Evolutionary conservation across 495 filamentous ascomycete species (phyloP).

Genomic region (Xylaria palmicola): DNA sequence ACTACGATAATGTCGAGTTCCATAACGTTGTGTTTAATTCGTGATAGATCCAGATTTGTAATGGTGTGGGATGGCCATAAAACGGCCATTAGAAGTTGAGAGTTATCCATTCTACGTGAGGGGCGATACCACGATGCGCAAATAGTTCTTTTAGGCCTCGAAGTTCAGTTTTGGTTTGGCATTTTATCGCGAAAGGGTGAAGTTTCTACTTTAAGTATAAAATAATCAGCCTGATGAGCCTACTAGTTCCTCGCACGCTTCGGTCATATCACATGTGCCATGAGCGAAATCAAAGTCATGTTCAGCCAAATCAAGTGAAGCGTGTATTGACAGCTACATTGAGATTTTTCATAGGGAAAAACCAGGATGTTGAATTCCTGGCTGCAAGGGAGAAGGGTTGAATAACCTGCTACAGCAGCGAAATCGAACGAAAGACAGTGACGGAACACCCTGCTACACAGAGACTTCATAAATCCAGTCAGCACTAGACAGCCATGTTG

Average conservation of each 20-base stretch:
- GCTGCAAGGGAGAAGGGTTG: neutral
- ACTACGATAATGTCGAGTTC: neutral
- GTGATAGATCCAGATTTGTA: too few relatives aligned
- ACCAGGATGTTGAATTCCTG: slow-evolving; percentile 16
- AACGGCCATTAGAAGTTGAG: too few relatives aligned
- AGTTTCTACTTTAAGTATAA: neutral
- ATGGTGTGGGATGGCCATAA: too few relatives aligned
- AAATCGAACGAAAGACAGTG: slow-evolving; percentile 5
- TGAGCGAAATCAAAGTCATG: neutral
- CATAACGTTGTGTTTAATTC: neutral
- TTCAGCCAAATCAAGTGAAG: neutral
- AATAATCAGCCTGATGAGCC: neutral
- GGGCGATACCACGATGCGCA: too few relatives aligned
- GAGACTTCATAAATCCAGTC: neutral
- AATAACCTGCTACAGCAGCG: slow-evolving; percentile 1
- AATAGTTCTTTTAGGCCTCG: too few relatives aligned
- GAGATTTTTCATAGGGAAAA: neutral
- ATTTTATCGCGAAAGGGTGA: too few relatives aligned
- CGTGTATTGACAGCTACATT: neutral
- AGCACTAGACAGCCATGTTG: neutral
- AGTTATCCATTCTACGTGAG: too few relatives aligned
- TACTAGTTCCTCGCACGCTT: neutral
- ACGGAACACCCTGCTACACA: neutral
- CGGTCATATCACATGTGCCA: neutral
- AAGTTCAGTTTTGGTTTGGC: too few relatives aligned